Evolutionary conservation across 495 filamentous ascomycete genomes (phyloP), one percentile per base, ranked within the genome.

Genomic region (Pseudomonodictys pantanalensis): DNA sequence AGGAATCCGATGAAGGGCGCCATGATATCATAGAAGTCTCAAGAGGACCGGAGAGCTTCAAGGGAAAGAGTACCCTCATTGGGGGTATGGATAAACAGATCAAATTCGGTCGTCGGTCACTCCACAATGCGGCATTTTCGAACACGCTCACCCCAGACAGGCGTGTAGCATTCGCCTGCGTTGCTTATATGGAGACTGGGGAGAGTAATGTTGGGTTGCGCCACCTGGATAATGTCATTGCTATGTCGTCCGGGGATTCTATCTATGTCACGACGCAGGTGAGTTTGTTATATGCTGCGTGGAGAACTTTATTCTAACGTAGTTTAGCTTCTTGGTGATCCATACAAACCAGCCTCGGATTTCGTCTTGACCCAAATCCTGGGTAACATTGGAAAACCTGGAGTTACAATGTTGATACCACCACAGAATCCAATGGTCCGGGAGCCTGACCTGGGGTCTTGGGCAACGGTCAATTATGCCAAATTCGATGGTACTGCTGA

Each of bases 261-360:
- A 56, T 56, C 6, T 56, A 56, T 30, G 39, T 56, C 10, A 23
- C 47, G 33, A 17, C n/a, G 33, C 47, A 50, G 28, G 47, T 50
- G 17, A 50, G 47, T 24, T 38, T 8, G 32, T 6, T 2, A 22
- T 29, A 2, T 3, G 2, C 5, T n/a, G n/a, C n/a, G n/a, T n/a
- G n/a, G n/a, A n/a, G n/a, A n/a, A n/a, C n/a, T n/a, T n/a, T n/a
- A n/a, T n/a, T n/a, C n/a, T n/a, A n/a, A n/a, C n/a, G n/a, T n/a
- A n/a, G n/a, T n/a, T n/a, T n/a, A 15, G 50, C 3, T 42, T 20
- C 29, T 53, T 5, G 9, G 2, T 1, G 39, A 33, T 24, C 41
- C 53, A 9, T 6, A 17, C 3, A 2, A 44, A 9, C 1, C 15
- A 15, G 17, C 8, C 3, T n/a, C 2, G 11, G 10, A 6, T 15